A percentile compares a stretch with the other conserved stretches of the same genome.
These are phyloP conservation scores for Triangularia setosa DNA, from an alignment of 2,329 filamentous ascomycete species.

Conservation along the genomic window DNA sequence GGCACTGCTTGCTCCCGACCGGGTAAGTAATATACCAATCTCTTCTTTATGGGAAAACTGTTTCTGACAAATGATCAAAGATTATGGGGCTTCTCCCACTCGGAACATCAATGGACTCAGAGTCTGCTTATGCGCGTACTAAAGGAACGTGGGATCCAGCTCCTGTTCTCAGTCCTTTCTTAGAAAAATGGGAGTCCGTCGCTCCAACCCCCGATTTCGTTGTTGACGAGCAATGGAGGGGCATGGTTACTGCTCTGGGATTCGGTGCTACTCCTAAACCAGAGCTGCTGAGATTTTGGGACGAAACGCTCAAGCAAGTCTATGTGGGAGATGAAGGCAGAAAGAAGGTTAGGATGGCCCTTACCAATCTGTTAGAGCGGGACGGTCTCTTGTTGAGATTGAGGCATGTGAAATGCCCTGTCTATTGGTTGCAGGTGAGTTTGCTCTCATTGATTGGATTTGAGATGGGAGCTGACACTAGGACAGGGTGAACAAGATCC, in stretches of 20 bases:
- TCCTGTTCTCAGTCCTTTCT: constrained; percentile 39
- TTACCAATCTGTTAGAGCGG: constrained; percentile 42
- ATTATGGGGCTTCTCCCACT: constrained; percentile 45
- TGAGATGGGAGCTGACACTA: neutral
- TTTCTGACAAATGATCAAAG: constrained; percentile 9
- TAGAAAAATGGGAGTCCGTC: constrained; percentile 39
- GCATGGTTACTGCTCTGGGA: constrained; percentile 42
- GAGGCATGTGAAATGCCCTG: constrained; percentile 46
- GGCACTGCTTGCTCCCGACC: constrained; percentile 47
- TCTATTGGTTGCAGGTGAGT: constrained; percentile 42
- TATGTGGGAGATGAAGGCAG: constrained; percentile 49
- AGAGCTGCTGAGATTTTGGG: constrained; percentile 43
- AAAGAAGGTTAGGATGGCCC: constrained; percentile 45
- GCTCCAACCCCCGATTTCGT: constrained; percentile 44
- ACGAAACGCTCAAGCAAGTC: constrained; percentile 40
- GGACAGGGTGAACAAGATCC: constrained; percentile 43
- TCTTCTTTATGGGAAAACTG: neutral
- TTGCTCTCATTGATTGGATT: neutral
- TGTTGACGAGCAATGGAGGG: constrained; percentile 43
- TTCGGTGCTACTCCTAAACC: constrained; percentile 40
- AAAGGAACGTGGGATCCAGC: constrained; percentile 50
- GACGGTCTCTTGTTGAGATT: constrained; percentile 46
- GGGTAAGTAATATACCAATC: constrained; percentile 7
- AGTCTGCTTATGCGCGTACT: constrained; percentile 42
- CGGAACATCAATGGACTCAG: constrained; percentile 51